phyloP scores from a whole-genome alignment of 106 monocot species.

The Dioscorea dumetorum region DNA sequence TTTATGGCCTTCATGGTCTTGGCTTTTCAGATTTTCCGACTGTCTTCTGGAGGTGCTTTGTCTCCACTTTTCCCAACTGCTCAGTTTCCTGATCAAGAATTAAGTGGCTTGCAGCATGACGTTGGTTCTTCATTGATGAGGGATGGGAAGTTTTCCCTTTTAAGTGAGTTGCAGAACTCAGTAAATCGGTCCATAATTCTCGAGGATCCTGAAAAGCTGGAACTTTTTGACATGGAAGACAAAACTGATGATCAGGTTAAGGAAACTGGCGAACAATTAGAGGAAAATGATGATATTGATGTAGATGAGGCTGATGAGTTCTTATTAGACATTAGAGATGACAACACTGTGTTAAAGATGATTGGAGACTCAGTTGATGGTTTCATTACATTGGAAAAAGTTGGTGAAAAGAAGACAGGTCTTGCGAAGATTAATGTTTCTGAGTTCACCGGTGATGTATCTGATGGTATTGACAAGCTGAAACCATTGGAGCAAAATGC shows the following conservation, averaged over 20 bases:
- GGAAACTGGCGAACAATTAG: slow-evolving; percentile 12
- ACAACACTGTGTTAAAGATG: too few species aligned
- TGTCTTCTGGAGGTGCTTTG: slow-evolving; percentile 16
- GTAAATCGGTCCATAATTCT: neutral
- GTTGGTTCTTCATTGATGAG: neutral
- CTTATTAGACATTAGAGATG: too few species aligned
- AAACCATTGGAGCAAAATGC: neutral
- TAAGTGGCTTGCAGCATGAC: neutral
- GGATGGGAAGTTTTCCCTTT: slow-evolving; percentile 22
- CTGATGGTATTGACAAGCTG: neutral
- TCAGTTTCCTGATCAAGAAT: neutral
- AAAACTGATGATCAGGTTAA: slow-evolving; percentile 4
- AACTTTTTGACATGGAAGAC: neutral
- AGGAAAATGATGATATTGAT: slow-evolving; percentile 21
- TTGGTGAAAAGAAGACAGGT: neutral
- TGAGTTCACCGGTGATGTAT: neutral
- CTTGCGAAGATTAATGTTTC: neutral
- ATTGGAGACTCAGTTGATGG: slow-evolving; percentile 3
- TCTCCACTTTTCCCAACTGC: too few species aligned
- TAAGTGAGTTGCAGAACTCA: slow-evolving; percentile 22
- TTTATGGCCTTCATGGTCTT: slow-evolving; percentile 27
- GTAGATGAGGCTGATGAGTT: neutral
- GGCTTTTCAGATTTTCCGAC: slow-evolving; percentile 30
- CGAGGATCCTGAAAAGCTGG: neutral
- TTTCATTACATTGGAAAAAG: too few species aligned